phyloP scores from a whole-genome alignment of 2,329 filamentous ascomycete genomes.

The Meredithiella fracta region DNA sequence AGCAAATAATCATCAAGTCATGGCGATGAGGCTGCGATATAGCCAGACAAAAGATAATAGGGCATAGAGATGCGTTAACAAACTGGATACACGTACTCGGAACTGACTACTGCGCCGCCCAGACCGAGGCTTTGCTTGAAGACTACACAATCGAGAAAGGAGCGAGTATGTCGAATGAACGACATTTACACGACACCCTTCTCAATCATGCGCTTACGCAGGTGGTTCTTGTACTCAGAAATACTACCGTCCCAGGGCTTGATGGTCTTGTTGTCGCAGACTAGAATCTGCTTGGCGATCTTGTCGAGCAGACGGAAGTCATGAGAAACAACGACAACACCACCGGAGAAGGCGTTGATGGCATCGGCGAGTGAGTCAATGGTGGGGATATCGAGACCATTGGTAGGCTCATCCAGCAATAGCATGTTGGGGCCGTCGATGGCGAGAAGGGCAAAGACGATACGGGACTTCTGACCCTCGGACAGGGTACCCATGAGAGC shows the following conservation, averaged over 20 bases:
- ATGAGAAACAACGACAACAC: slow-evolving; percentile 96
- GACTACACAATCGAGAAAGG: not conserved
- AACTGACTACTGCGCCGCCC: not conserved
- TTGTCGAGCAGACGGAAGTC: slow-evolving; percentile 98
- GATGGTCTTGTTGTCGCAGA: slow-evolving; percentile 96
- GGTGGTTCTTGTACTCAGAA: slow-evolving; percentile 91
- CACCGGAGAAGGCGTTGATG: slow-evolving; percentile 89
- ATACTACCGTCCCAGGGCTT: slow-evolving; percentile 78
- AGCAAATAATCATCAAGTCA: not conserved
- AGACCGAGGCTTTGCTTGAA: not conserved
- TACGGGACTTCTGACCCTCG: slow-evolving; percentile 94
- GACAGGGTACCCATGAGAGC: slow-evolving; percentile 95
- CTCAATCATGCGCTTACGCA: slow-evolving; percentile 96
- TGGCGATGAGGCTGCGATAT: not conserved
- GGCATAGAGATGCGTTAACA: not conserved
- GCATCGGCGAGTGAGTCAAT: slow-evolving; percentile 96
- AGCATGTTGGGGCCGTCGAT: slow-evolving; percentile 97
- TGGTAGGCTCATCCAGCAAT: slow-evolving; percentile 93
- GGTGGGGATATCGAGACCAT: slow-evolving; percentile 96
- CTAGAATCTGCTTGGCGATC: slow-evolving; percentile 98
- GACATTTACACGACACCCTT: slow-evolving; percentile 58
- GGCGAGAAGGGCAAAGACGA: slow-evolving; percentile 89
- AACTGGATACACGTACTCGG: not conserved
- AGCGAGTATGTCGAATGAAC: not conserved
- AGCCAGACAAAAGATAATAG: not conserved